Evolutionary conservation across 2,329 filamentous ascomycete genomes (phyloP).

Genomic region (Helotiales sp.): DNA sequence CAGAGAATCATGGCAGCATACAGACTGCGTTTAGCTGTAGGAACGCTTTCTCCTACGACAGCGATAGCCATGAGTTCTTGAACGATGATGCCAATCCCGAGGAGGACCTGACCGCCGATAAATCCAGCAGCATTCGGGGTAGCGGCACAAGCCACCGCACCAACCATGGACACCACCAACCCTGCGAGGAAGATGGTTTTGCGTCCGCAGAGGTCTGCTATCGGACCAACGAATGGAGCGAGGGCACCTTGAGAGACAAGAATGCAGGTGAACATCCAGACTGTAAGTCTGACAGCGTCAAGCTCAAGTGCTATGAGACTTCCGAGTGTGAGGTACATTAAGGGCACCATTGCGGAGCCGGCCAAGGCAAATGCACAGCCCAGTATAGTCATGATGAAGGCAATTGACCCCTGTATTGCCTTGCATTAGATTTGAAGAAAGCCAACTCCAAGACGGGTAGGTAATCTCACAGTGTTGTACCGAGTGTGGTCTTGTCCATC

Average conservation of each 20-base stretch:
- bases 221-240: conserved; percentile 33
- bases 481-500: conserved; percentile 50
- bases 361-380: conserved; percentile 22
- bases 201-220: conserved; percentile 33
- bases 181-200: conserved; percentile 26
- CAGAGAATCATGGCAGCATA: conserved; percentile 61
- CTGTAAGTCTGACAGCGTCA: conserved; percentile 10
- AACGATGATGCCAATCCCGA: conserved; percentile 66
- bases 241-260: conserved; percentile 27
- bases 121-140: conserved; percentile 25
- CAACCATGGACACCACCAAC: conserved; percentile 22
- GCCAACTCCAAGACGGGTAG: not conserved
- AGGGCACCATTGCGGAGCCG: conserved; percentile 22
- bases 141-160: conserved; percentile 27
- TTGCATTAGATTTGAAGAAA: not conserved
- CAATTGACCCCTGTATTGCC: conserved; percentile 34
- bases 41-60: conserved; percentile 67
- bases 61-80: conserved; percentile 69
- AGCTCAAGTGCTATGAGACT: conserved; percentile 16
- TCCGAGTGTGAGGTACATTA: conserved; percentile 21
- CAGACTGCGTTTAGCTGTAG: conserved; percentile 61
- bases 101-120: conserved; percentile 51
- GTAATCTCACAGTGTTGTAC: conserved; percentile 5
- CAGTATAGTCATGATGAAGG: conserved; percentile 36
- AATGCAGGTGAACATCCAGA: conserved; percentile 29